Base-by-base conservation (phyloP, 306 rosid genomes). In the Inga leiocalycina region DNA sequence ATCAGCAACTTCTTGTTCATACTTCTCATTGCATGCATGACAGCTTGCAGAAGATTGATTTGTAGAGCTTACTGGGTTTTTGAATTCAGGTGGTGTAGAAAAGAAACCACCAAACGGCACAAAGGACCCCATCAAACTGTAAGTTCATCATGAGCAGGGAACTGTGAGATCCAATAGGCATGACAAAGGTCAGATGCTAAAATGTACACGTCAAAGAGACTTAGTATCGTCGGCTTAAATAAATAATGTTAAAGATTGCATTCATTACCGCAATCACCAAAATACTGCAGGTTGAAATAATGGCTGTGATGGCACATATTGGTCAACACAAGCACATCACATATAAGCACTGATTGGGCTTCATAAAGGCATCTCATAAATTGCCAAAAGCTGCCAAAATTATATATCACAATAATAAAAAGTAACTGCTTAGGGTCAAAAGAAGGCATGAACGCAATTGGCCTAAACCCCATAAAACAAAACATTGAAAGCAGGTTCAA, bases 71-170 rank as follows among this genome's bases (percentile, higher is more conserved):
- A 80, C 41, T 20, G 91, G 92, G 78, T 49, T 89, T 78, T 67
- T 85, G 74, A 89, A 83, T 71, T 91, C 89, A 2, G 97, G 85
- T 20, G 93, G 86, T 54, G 94, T 76, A 52, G 98, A 80, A 71
- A 94, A 92, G 87, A 94, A 97, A 34, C 99, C 99, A 16, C 94
- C 97, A 76, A 97, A 89, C 76, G 99, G 99, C 85, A 97, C 94
- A 76, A 94, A 97, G 81, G 99, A 97, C 83, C 97, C 95, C 97
- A 97, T 85, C 84, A 97, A 94, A 87, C 99, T 97, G 99, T 78
- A 91, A 87, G 74, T 59, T 82, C 56, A 90, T 85, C 90, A 91
- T 84, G 82, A 91, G 82, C 71, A 89, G 37, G 85, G 37, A 87
- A 88, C 88, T 85, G 89, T 91, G 86, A 88, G 90, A 85, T 85